Conservation (phyloP, 208 protist genomes). For the Trypanosoma lewisi region DNA sequence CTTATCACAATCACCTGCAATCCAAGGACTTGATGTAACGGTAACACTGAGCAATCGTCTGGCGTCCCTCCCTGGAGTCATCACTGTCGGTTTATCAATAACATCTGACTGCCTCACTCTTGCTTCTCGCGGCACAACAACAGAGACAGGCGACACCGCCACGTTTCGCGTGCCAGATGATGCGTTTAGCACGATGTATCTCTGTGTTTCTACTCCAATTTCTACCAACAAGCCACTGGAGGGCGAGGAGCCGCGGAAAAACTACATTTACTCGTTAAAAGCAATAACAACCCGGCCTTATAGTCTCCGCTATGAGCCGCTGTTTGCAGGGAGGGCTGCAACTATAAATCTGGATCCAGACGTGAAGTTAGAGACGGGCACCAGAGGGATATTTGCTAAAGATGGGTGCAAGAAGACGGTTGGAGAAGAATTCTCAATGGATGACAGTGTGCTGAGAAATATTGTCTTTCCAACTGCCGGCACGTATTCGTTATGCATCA, state of each 20-base stretch:
- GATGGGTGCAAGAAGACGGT: conserved; percentile 3
- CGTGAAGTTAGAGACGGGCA: conserved; percentile 32
- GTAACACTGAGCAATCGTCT: conserved; percentile 33
- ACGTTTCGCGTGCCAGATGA: conserved; percentile 44
- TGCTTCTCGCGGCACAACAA: conserved; percentile 31
- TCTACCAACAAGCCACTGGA: neutral
- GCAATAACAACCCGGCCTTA: conserved; percentile 36
- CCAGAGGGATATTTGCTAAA: conserved; percentile 12
- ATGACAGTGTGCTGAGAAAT: conserved; percentile 15
- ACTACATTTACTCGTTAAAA: conserved; percentile 38
- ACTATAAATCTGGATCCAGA: conserved; percentile 38
- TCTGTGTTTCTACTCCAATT: conserved; percentile 56
- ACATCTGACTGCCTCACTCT: conserved; percentile 29
- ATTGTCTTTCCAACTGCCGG: conserved; percentile 40
- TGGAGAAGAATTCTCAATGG: conserved; percentile 26
- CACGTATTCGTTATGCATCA: conserved; percentile 51
- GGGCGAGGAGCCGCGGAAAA: conserved; percentile 16
- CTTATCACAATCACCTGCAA: conserved; percentile 30
- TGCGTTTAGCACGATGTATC: conserved; percentile 27
- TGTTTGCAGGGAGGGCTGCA: conserved; percentile 32
- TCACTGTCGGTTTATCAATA: conserved; percentile 53
- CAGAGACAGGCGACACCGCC: conserved; percentile 23
- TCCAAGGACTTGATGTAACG: conserved; percentile 46
- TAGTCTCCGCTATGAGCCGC: conserved; percentile 38
- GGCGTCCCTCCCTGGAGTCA: conserved; percentile 21